Percentiles rank a stretch among this genome's conserved stretches.
Evolutionary conservation across 2,329 filamentous ascomycete species (phyloP).

Genomic region (Exophiala sp.): DNA sequence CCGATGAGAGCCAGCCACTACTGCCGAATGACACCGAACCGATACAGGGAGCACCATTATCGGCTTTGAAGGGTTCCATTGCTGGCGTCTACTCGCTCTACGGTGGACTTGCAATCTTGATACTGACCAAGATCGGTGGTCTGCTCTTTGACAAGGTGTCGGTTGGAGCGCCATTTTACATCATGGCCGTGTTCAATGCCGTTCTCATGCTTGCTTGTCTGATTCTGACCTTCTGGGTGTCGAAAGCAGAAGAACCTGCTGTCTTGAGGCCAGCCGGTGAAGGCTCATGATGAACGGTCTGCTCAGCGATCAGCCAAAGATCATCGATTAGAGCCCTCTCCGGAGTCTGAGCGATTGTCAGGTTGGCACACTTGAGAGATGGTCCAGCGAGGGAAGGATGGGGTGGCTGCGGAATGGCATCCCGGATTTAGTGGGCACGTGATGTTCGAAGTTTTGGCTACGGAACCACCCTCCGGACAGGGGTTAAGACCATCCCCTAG

Average conservation of each 20-base stretch:
- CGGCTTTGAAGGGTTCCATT: constrained; percentile 84
- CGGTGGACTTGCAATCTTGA: constrained; percentile 81
- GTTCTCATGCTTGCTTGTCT: constrained; percentile 52
- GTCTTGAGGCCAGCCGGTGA: no score
- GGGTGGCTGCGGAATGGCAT: no score
- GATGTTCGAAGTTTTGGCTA: no score
- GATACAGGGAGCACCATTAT: constrained; percentile 33
- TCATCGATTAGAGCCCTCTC: no score
- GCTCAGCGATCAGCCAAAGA: no score
- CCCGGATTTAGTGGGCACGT: no score
- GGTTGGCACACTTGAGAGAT: no score
- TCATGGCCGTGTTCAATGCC: constrained; percentile 87
- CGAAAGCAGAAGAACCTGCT: background rate
- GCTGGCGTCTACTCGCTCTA: constrained; percentile 91
- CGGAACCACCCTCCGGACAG: no score
- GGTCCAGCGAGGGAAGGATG: no score
- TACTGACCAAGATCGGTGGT: constrained; percentile 89
- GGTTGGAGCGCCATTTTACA: constrained; percentile 80
- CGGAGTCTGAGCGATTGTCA: no score
- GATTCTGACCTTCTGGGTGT: constrained; percentile 8
- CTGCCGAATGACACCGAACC: constrained; percentile 1
- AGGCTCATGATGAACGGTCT: no score
- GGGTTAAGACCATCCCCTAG: no score
- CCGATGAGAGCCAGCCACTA: constrained; percentile 7
- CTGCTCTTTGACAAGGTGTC: constrained; percentile 75